Base-by-base conservation (phyloP, 1,284 basidiomycete genomes). In the Sporisorium iseilematis-ciliati region DNA sequence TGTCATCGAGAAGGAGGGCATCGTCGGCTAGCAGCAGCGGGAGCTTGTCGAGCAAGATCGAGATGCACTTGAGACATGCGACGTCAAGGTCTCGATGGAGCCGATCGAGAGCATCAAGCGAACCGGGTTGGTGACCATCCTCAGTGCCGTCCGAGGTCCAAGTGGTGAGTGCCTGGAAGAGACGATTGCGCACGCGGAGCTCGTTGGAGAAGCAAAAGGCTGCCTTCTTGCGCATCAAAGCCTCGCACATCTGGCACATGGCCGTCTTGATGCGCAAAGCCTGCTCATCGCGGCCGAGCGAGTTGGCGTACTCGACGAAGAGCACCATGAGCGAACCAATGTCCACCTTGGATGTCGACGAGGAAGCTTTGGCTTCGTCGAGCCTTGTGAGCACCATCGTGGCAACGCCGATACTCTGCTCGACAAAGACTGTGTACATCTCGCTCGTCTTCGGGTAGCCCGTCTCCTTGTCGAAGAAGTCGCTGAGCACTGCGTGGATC, bases 381-480 rank as follows among this genome's bases (percentile, higher is more conserved):
- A 82, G 68, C 31, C 81, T 74, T 26, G 65, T 58, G 11, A 83
- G 67, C 21, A 82, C 75, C 77, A 77, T 69, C 21, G 78, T 70
- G 1, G 74, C 73, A n/a, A 83, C 81, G 33, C 71, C 61, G 42
- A 83, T 80, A 45, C 79, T 81, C 63, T 83, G 81, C 61, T 83
- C 81, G 25, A 83, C 80, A 56, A 83, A 83, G 61, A 83, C 65
- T 0, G 81, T 83, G 57, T 75, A 82, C 74, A 81, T 79, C 46
- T 81, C 79, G 23, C 66, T 67, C 18, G 76, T 80, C 45, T 65
- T 66, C 3, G 81, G 81, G 40, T 77, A 75, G 46, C 81, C 81
- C 1, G 80, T 78, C 49, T 61, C 55, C 64, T 82, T 80, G 66
- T 83, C 78, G 73, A 82, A 82, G 40, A 83, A 80, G 70, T 82